phyloP scores from a whole-genome alignment of 2,329 filamentous ascomycete species.

The Acrodontium crateriforme region DNA sequence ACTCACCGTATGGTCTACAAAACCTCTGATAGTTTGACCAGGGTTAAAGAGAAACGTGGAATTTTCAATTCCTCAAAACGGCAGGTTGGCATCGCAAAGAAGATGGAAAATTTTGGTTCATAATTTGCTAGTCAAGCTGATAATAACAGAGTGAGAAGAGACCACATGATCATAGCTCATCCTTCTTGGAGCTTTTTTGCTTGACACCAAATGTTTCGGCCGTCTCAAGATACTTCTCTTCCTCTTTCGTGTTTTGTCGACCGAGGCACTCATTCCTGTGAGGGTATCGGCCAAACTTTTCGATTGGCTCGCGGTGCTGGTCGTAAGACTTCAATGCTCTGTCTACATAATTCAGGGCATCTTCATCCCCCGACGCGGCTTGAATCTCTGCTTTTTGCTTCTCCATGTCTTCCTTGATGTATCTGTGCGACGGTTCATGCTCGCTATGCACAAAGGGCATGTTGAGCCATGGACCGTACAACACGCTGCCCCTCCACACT shows the following conservation, averaged over 20 bases:
- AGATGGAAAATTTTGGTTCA: too few species aligned
- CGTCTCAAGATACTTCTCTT: slow-evolving; percentile 36
- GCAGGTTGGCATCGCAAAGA: too few species aligned
- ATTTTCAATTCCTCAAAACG: too few species aligned
- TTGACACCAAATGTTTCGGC: slow-evolving; percentile 29
- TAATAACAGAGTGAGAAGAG: too few species aligned
- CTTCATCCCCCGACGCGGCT: slow-evolving; percentile 14
- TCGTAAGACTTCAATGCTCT: slow-evolving; percentile 26
- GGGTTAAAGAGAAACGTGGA: too few species aligned
- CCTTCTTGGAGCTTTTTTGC: slow-evolving; percentile 8
- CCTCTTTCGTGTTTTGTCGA: slow-evolving; percentile 35
- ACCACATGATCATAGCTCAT: too few species aligned
- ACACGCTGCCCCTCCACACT: slow-evolving; percentile 6
- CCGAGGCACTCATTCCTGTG: slow-evolving; percentile 42
- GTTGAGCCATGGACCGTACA: slow-evolving; percentile 42
- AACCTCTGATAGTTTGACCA: too few species aligned
- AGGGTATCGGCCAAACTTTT: slow-evolving; percentile 45
- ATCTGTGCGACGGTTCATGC: slow-evolving; percentile 31
- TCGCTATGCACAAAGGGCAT: slow-evolving; percentile 49
- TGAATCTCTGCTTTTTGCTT: slow-evolving; percentile 23
- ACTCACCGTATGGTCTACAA: too few species aligned
- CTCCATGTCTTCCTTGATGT: slow-evolving; percentile 20
- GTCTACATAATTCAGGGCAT: slow-evolving; percentile 18
- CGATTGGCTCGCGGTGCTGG: slow-evolving; percentile 38
- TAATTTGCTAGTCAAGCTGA: too few species aligned